phyloP scores from a whole-genome alignment of 768 basidiomycete genomes.

The Leccinum disarticulatum region DNA sequence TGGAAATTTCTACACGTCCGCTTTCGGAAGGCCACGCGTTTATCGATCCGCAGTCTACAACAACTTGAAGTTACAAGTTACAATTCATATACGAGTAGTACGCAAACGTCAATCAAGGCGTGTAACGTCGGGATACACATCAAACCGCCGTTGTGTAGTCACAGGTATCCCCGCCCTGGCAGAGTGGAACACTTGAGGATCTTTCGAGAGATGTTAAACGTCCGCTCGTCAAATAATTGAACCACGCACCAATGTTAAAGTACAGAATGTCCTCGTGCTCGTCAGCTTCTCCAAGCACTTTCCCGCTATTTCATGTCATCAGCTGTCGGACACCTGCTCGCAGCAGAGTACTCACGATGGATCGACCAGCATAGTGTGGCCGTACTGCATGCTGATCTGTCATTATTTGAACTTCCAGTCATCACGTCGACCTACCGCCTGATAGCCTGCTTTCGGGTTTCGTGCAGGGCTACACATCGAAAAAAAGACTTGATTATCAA shows the following conservation, averaged over 20 bases:
- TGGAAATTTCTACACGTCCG: conserved; percentile 26
- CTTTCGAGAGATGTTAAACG: conserved; percentile 39
- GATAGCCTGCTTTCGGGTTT: conserved; percentile 77
- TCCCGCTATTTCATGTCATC: conserved; percentile 52
- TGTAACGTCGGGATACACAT: conserved; percentile 80
- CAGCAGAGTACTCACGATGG: conserved; percentile 60
- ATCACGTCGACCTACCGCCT: conserved; percentile 60
- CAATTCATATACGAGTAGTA: not conserved
- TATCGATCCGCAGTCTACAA: not conserved
- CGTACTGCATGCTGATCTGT: conserved; percentile 54
- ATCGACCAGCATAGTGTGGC: conserved; percentile 89
- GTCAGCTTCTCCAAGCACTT: conserved; percentile 67
- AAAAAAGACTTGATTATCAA: conserved; percentile 96
- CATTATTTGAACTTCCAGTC: not conserved
- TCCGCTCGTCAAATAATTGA: not conserved
- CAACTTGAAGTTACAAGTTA: not conserved
- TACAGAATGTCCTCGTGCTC: conserved; percentile 80
- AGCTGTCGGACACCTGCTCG: conserved; percentile 2
- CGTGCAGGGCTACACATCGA: conserved; percentile 96
- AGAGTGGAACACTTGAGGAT: conserved; percentile 59
- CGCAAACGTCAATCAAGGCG: not conserved
- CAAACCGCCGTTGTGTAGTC: conserved; percentile 87
- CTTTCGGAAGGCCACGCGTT: conserved; percentile 17
- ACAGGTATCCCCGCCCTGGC: conserved; percentile 87
- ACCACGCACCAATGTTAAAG: conserved; percentile 72